Evolutionary conservation across 805 yeast genomes (phyloP), one percentile per base, ranked within the genome.

Genomic region (Candida stauntonica): DNA sequence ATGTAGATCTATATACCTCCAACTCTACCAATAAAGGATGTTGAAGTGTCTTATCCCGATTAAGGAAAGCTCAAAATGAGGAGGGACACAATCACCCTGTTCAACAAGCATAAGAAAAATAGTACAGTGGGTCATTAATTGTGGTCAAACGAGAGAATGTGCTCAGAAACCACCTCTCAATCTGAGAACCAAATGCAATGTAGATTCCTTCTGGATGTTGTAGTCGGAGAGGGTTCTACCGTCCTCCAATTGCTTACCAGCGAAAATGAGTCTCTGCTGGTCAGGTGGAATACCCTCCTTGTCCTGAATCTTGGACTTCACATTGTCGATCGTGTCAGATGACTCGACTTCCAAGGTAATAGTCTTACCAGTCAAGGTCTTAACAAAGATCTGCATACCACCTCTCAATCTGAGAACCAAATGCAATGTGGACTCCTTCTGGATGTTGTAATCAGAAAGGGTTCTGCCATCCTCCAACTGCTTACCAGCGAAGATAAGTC

Each of bases 251-350:
- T 86, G 96, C 74, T 86, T 86, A 75, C 95, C 95, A 55, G 95
- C 96, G 60, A 86, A 86, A 68, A 86, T 86, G 59, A 86, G 73
- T 72, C 95, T 80, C 71, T 87, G 95, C 72, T 91, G 97, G 73
- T 89, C 97, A 63, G 97, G 97, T 69, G 97, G 97, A 58, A 89
- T 89, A 66, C 97, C 97, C 72, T 89, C 97, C 79, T 89, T 88
- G 79, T 89, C 95, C 74, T 87, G 95, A 69, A 88, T 88, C 81
- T 88, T 88, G 14, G 89, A 74, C 71, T 86, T 87, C 62, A 88
- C 96, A 53, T 86, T 86, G 71, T 87, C 96, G 60, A 88, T 86
- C 43, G 96, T 86, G 73, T 87, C 96, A 33, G 95, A 85, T 39
- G 96, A 86, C 69, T 87, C 96, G 47, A 86, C 96, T 72, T 88